phyloP scores from a whole-genome alignment of 164 flowering plant species.

The Macadamia tetraphylla region DNA sequence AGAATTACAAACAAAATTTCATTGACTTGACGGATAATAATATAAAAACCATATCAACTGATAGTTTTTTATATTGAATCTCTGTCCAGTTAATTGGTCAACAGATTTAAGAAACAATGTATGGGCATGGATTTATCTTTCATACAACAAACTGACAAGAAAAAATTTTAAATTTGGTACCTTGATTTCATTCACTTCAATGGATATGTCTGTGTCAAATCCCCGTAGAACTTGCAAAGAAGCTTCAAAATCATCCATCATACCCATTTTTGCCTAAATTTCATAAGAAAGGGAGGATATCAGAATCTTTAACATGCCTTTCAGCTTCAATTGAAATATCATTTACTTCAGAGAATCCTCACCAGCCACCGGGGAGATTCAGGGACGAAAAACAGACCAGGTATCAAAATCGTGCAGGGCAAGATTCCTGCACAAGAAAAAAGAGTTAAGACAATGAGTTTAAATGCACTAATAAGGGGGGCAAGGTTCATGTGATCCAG shows the following conservation, averaged over 20 bases:
- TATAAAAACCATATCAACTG: background rate
- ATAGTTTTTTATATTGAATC: background rate
- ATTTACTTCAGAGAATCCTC: slow-evolving; percentile 21
- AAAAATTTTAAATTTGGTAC: slow-evolving; percentile 23
- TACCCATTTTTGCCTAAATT: slow-evolving; percentile 92
- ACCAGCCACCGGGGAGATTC: slow-evolving; percentile 99
- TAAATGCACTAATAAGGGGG: too few relatives aligned
- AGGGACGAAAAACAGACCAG: slow-evolving; percentile 91
- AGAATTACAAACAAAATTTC: slow-evolving; percentile 7
- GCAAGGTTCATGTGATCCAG: too few relatives aligned
- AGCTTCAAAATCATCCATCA: slow-evolving; percentile 93
- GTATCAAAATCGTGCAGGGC: slow-evolving; percentile 83
- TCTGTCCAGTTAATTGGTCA: too few relatives aligned
- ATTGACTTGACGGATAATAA: background rate
- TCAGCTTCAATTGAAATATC: background rate
- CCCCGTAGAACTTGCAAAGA: slow-evolving; percentile 98
- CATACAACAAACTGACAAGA: too few relatives aligned
- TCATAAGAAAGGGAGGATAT: slow-evolving; percentile 3
- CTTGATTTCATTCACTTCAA: slow-evolving; percentile 97
- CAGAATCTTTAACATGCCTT: slow-evolving; percentile 3
- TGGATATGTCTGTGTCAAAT: slow-evolving; percentile 76
- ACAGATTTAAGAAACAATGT: background rate
- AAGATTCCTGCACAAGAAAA: slow-evolving; percentile 54
- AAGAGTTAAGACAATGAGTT: too few relatives aligned
- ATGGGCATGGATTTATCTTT: too few relatives aligned